Evolutionary conservation across 2,329 filamentous ascomycete species (phyloP), one percentile per base, ranked within the genome.

Genomic region (Macroventuria anomochaeta): DNA sequence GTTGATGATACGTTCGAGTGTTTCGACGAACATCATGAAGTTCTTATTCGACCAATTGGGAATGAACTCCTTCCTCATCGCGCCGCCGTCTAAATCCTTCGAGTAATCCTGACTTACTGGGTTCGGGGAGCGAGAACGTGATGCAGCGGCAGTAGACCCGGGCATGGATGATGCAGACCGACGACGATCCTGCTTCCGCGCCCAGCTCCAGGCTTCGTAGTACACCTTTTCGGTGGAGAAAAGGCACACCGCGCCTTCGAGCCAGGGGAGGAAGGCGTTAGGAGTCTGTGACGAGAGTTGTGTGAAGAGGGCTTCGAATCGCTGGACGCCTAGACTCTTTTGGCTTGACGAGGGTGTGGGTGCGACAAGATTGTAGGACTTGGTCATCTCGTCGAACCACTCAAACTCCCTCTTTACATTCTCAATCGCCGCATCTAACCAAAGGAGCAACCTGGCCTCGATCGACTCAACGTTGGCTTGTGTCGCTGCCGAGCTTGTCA

Each of bases 11-110:
- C 67, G 72, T 21, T 79, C 82, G 49, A 88, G 76, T 41, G 76
- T 72, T 46, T 80, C 75, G 12, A 88, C 86, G 74, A 88, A 88
- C 43, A 62, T 73, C 31, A 77, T 76, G 67, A 90, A 90, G 63
- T 85, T 83, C 2, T 69, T 60, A 57, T 82, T 85, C 37, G 83
- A 85, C 88, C 87, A 90, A 64, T 89, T 89, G 0, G 82, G 83
- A 52, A 90, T 89, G 58, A 90, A 88, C 65, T 84, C 81, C 42
- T 77, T 78, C 51, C 86, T 77, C 70, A 89, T 71, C 5, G 86
- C 87, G 0, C 87, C 87, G 0, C 86, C 86, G 67, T 89, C 87
- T 0, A 76, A 76, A 65, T 88, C 86, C n/a, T 70, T 64, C n/a
- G 59, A 50, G 40, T 58, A 63, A 3, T 32, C 33, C 11, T 17